Evolutionary conservation across 805 yeast genomes (phyloP).

Genomic region (Saccharomycopsis schoenii): DNA sequence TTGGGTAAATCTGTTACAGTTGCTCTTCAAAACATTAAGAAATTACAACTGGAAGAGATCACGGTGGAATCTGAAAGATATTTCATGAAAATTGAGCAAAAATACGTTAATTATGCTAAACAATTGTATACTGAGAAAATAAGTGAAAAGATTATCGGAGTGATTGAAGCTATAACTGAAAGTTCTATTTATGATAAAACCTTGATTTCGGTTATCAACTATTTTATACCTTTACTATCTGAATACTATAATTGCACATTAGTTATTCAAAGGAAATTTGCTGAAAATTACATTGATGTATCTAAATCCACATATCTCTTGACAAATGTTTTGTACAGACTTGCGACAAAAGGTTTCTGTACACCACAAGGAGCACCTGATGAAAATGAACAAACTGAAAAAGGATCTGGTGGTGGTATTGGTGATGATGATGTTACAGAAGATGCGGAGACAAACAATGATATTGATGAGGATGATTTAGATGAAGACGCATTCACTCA

Average conservation of each 20-base stretch:
- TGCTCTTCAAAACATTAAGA: conserved; percentile 52
- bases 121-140: conserved; percentile 33
- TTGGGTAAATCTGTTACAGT: conserved; percentile 52
- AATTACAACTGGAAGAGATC: conserved; percentile 26
- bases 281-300: conserved; percentile 40
- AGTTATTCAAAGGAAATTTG: conserved; percentile 26
- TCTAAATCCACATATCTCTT: conserved; percentile 57
- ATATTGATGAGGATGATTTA: conserved; percentile 83
- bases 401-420: conserved; percentile 46
- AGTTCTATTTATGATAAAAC: not conserved
- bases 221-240: conserved; percentile 52
- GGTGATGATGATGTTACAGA: conserved; percentile 78
- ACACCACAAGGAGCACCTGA: conserved; percentile 69
- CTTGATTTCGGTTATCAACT: conserved; percentile 16
- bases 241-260: conserved; percentile 40
- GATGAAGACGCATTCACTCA: conserved; percentile 45
- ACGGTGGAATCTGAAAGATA: conserved; percentile 55
- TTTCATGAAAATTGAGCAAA: conserved; percentile 44
- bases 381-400: conserved; percentile 43
- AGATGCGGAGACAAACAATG: conserved; percentile 75
- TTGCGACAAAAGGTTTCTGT: conserved; percentile 83
- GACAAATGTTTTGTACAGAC: conserved; percentile 40
- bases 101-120: conserved; percentile 33
- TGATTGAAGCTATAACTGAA: not conserved
- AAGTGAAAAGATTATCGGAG: conserved; percentile 26